These are phyloP conservation scores for Neoscytalidium dimidiatum DNA, from an alignment of 2,329 filamentous ascomycete genomes.

Conservation along the genomic window DNA sequence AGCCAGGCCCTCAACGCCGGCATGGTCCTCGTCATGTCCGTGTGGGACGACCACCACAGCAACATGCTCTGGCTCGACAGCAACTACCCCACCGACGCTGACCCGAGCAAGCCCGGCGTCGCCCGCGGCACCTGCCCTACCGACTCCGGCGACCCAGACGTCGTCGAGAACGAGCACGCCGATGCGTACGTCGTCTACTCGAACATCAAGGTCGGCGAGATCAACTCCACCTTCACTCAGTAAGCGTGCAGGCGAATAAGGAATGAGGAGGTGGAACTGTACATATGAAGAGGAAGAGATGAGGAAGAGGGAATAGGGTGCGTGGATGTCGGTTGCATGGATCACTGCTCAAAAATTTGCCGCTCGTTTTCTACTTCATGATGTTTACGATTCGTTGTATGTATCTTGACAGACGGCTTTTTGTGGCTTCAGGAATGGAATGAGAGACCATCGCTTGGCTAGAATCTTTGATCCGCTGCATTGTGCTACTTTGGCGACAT, in stretches of 20 bases:
- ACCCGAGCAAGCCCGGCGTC: conserved; percentile 20
- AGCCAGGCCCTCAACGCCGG: conserved; percentile 23
- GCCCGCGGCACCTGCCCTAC: conserved; percentile 25
- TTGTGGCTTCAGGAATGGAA: neutral
- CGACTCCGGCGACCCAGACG: conserved; percentile 24
- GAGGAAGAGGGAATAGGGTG: neutral
- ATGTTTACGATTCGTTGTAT: neutral
- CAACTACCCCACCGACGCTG: conserved; percentile 52
- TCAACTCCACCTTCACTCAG: conserved; percentile 25
- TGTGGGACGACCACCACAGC: conserved; percentile 62
- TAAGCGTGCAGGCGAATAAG: neutral
- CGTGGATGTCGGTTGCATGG: neutral
- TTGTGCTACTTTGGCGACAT: neutral
- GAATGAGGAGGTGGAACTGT: neutral
- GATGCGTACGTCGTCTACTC: conserved; percentile 26
- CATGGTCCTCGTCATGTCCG: conserved; percentile 54
- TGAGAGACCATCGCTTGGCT: neutral
- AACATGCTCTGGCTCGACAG: conserved; percentile 74
- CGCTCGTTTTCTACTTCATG: neutral
- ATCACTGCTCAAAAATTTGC: neutral
- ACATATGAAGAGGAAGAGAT: neutral
- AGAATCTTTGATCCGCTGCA: neutral
- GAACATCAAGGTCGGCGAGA: conserved; percentile 30
- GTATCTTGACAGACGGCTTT: neutral
- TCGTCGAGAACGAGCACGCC: conserved; percentile 24